These are phyloP conservation scores for Diaporthe nobilis DNA, from an alignment of 2,329 filamentous ascomycete species.

Conservation along the genomic window DNA sequence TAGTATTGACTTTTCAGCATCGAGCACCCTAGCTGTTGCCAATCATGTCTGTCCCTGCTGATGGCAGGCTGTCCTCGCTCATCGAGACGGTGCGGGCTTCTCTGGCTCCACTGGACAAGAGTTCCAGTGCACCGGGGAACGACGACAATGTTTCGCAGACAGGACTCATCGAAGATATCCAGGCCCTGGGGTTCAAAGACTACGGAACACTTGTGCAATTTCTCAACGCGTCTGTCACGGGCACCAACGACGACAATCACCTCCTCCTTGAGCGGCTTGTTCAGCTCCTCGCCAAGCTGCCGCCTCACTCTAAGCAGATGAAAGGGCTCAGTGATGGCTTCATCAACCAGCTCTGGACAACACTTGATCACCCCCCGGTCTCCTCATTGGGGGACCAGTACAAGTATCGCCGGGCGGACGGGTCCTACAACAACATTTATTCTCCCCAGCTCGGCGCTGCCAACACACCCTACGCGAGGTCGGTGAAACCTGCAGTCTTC, in stretches of 20 bases:
- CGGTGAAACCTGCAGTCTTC: slow-evolving; percentile 70
- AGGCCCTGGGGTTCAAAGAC: slow-evolving; percentile 50
- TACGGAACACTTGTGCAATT: slow-evolving; percentile 45
- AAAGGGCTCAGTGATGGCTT: slow-evolving; percentile 40
- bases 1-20: background rate
- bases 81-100: background rate
- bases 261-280: slow-evolving; percentile 41
- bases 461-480: slow-evolving; percentile 77
- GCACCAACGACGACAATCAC: slow-evolving; percentile 38
- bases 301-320: slow-evolving; percentile 46
- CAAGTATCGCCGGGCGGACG: slow-evolving; percentile 54
- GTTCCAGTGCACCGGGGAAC: background rate
- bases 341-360: slow-evolving; percentile 32
- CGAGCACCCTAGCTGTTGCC: background rate
- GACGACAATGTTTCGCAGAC: slow-evolving; percentile 9
- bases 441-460: slow-evolving; percentile 75
- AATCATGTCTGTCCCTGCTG: background rate
- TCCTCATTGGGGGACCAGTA: slow-evolving; percentile 23
- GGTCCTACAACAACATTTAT: slow-evolving; percentile 68
- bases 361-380: slow-evolving; percentile 26
- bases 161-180: slow-evolving; percentile 36
- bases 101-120: background rate
- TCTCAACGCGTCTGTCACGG: slow-evolving; percentile 37
- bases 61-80: background rate
- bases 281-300: slow-evolving; percentile 47